Base-by-base conservation (phyloP, 2,329 filamentous ascomycete genomes). In the Penicillium concentricum region DNA sequence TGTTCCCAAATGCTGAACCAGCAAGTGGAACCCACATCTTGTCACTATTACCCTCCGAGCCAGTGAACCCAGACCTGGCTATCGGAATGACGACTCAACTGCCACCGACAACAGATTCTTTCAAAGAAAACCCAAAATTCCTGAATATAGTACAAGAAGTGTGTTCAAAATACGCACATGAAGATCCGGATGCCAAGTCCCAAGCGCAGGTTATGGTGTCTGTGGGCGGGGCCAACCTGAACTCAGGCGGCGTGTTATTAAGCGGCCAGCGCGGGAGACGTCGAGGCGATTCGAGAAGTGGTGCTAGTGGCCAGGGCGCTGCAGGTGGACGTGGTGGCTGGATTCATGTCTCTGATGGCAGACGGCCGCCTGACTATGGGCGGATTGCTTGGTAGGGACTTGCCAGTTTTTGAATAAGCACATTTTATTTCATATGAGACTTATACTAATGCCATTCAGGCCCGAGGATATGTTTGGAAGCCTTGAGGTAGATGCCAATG, bases 401-500 rank as follows among this genome's bases (percentile, higher is more conserved):
- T 20, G 13, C 30, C 16, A 15, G 2, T 26, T 5, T 34, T 15
- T 20, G 15, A 28, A 34, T 9, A n/a, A 18, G 20, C 28, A 10
- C 16, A 13, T 20, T 13, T 24, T 34, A 35, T 13, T 35, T 3
- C 20, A 30, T 7, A 39, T 26, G 34, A n/a, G 13, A 35, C 61
- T 66, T 51, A 72, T 48, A 50, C 48, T 56, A 22, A 56, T 32
- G 20, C 4, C 15, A 22, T 22, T 28, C 37, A 79, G 78, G 69
- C 84, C 85, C 0, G 85, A 87, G 67, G 85, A 87, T 71, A 87
- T 87, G 48, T 84, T 87, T 66, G 85, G 85, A 15, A 87, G 84
- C 62, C 67, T 87, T 24, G 84, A 87, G 69, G 81, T 87, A 5
- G 84, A 87, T 71, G 78, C 76, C 0, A 61, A 78, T 18, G 85